Conservation (phyloP, 2,329 filamentous ascomycete species). For the Colletotrichum magnum region DNA sequence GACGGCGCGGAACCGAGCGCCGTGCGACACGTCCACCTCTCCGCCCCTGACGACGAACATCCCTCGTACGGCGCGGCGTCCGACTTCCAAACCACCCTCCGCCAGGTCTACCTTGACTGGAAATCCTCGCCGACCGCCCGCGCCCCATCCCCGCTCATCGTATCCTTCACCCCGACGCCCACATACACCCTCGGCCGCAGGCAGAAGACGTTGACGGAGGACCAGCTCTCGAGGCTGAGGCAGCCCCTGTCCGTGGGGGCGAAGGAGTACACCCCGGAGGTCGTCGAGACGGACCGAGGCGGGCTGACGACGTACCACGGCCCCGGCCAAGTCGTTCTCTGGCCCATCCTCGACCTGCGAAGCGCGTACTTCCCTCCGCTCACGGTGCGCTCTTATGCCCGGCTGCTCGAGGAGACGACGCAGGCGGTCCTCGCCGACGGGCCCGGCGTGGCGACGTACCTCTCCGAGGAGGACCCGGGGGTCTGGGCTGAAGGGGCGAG, state of each 20-base stretch:
- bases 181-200: constrained; percentile 93
- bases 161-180: constrained; percentile 86
- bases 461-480: constrained; percentile 83
- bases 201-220: constrained; percentile 68
- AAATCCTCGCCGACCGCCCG: constrained; percentile 49
- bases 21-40: constrained; percentile 37
- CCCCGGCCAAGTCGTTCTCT: constrained; percentile 92
- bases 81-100: constrained; percentile 45
- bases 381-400: constrained; percentile 82
- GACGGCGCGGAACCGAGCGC: constrained; percentile 26
- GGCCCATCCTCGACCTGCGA: constrained; percentile 88
- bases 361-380: constrained; percentile 68
- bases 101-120: constrained; percentile 52
- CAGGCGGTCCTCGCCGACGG: constrained; percentile 71
- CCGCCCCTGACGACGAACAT: not conserved
- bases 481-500: constrained; percentile 75
- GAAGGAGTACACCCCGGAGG: constrained; percentile 63
- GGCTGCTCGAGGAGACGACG: constrained; percentile 82
- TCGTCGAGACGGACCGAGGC: constrained; percentile 82
- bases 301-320: constrained; percentile 97
- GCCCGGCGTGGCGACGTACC: constrained; percentile 71
- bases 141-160: constrained; percentile 76
- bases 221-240: constrained; percentile 61
- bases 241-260: constrained; percentile 51
- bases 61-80: constrained; percentile 36